Percentiles rank a stretch among this genome's conserved stretches.
phyloP scores from a whole-genome alignment of 2,329 filamentous ascomycete genomes.

The Kalmusia sp. region DNA sequence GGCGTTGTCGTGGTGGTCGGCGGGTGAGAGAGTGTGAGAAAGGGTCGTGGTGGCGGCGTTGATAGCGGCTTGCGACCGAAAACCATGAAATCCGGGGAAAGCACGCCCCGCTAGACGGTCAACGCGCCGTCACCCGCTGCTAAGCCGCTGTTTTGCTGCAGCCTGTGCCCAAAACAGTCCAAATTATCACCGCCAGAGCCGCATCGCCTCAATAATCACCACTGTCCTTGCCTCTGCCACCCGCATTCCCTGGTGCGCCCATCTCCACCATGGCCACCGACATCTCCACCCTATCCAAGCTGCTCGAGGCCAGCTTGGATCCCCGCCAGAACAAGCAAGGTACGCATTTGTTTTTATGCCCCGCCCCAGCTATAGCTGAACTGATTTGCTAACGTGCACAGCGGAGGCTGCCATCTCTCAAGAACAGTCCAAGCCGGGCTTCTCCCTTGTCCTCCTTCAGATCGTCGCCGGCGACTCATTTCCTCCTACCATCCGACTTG shows the following conservation, averaged over 20 bases:
- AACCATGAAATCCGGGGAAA: slow-evolving; percentile 7
- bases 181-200: slow-evolving; percentile 4
- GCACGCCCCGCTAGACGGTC: not conserved
- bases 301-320: slow-evolving; percentile 91
- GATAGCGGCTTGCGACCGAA: not conserved
- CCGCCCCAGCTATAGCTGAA: not conserved
- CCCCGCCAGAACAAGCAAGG: slow-evolving; percentile 89
- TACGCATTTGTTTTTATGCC: slow-evolving; percentile 52
- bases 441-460: slow-evolving; percentile 84
- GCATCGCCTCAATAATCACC: too few species aligned
- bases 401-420: slow-evolving; percentile 81
- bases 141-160: slow-evolving; percentile 6
- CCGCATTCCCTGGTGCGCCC: slow-evolving; percentile 10
- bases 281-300: slow-evolving; percentile 73
- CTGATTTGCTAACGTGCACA: slow-evolving; percentile 51
- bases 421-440: slow-evolving; percentile 83
- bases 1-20: too few species aligned
- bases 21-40: not conserved
- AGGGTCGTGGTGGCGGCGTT: slow-evolving; percentile 1
- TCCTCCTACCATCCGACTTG: slow-evolving; percentile 79
- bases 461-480: slow-evolving; percentile 81
- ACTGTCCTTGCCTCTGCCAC: slow-evolving; percentile 8
- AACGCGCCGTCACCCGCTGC: not conserved
- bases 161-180: slow-evolving; percentile 21
- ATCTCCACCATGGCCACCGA: slow-evolving; percentile 63